Conservation (phyloP, 495 filamentous ascomycete species). For the Penicillium manginii region DNA sequence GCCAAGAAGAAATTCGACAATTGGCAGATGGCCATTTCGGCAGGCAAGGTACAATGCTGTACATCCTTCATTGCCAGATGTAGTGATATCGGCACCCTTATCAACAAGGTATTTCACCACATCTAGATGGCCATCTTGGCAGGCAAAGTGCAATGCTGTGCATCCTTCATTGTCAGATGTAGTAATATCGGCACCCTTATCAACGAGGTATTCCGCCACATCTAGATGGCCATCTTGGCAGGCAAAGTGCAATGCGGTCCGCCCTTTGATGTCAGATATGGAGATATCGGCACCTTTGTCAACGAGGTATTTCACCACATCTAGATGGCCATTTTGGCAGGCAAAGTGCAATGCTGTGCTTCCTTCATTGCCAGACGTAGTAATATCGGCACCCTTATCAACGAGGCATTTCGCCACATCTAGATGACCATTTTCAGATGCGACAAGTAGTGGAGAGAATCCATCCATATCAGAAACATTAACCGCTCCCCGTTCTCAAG, state of each 20-base stretch:
- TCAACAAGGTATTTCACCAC: constrained; percentile 1
- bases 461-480: background rate
- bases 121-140: background rate
- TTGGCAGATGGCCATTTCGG: no score
- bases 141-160: background rate
- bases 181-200: background rate
- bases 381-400: background rate
- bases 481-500: background rate
- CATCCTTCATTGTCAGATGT: background rate
- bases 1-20: constrained; percentile 1
- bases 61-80: background rate
- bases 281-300: background rate
- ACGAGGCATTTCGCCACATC: constrained; percentile 1
- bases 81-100: background rate
- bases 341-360: background rate
- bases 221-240: background rate
- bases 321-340: background rate
- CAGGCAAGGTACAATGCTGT: background rate
- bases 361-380: background rate
- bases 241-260: background rate
- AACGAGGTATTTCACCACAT: constrained; percentile 1
- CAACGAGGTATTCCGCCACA: background rate
- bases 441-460: background rate
- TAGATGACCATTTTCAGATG: background rate
- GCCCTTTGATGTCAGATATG: background rate